Conservation (phyloP, 192 early-diverging fungal genomes). For the Umbelopsis sp. region DNA sequence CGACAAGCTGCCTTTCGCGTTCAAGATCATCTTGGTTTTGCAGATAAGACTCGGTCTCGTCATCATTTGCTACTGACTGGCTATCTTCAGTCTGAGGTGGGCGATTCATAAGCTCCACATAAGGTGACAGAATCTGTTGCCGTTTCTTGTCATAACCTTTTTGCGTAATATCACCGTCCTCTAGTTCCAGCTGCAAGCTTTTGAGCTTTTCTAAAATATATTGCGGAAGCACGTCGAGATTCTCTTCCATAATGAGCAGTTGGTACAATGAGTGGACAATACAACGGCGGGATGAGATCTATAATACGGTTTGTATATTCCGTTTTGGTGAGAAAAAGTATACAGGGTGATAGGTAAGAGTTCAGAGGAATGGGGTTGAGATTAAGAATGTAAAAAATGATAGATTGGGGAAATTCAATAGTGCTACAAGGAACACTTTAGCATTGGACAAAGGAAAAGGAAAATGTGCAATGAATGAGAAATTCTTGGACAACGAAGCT, state of each 20-base stretch:
- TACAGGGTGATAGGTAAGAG: background rate
- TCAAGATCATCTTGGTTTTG: conserved; percentile 18
- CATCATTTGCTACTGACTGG: background rate
- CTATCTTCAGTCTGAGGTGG: conserved; percentile 4
- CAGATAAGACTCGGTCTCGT: conserved; percentile 1
- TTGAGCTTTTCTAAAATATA: conserved; percentile 24
- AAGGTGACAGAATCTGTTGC: conserved; percentile 45
- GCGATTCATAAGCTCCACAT: background rate
- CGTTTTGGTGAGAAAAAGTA: background rate
- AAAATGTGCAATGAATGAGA: background rate
- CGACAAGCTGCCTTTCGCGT: background rate
- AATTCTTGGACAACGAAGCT: no score
- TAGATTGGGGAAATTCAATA: conserved; percentile 7
- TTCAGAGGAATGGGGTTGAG: background rate
- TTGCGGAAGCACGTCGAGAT: conserved; percentile 28
- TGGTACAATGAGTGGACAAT: background rate
- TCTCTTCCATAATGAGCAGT: background rate
- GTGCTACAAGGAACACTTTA: conserved; percentile 4
- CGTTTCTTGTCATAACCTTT: conserved; percentile 75
- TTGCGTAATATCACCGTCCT: conserved; percentile 72
- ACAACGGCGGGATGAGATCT: background rate
- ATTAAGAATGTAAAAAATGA: background rate
- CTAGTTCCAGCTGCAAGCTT: conserved; percentile 49
- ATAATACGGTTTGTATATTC: background rate
- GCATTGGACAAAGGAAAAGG: conserved; percentile 1